These are phyloP conservation scores for Penstemon davidsonii DNA, from an alignment of 257 asterid genomes.

Conservation along the genomic window DNA sequence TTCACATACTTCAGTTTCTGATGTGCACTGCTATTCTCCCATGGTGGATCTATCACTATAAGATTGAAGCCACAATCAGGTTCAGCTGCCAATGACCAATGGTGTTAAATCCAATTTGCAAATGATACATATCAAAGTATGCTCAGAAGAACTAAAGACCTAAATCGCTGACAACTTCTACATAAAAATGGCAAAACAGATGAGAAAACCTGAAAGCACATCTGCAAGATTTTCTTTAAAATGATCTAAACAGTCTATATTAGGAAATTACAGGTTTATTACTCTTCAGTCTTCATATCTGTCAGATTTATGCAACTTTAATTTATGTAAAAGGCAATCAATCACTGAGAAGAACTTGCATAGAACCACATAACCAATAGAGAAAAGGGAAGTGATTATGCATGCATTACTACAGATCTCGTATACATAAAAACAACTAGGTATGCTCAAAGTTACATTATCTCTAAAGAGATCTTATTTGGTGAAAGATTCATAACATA, in stretches of 20 bases:
- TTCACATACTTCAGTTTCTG: conserved; percentile 74
- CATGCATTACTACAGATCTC: too few relatives aligned
- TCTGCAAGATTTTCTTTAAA: not conserved
- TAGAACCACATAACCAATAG: not conserved
- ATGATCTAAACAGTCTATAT: not conserved
- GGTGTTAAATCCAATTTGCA: conserved; percentile 18
- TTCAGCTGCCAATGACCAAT: conserved; percentile 56
- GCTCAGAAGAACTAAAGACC: conserved; percentile 13
- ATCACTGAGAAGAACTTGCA: not conserved
- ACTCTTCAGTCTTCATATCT: not conserved
- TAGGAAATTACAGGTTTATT: not conserved
- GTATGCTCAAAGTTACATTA: too few relatives aligned
- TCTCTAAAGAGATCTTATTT: not conserved
- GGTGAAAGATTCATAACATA: conserved; percentile 5
- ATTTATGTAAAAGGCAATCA: not conserved
- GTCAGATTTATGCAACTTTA: not conserved
- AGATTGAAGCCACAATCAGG: conserved; percentile 77
- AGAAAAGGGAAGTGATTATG: not conserved
- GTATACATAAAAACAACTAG: too few relatives aligned
- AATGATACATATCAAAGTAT: not conserved
- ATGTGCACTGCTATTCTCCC: conserved; percentile 95
- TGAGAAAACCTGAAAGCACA: not conserved
- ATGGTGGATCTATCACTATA: conserved; percentile 90
- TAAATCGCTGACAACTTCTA: conserved; percentile 7
- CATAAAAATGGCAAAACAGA: conserved; percentile 2